phyloP scores from a whole-genome alignment of 768 basidiomycete genomes.

The Naganishia randhawae region DNA sequence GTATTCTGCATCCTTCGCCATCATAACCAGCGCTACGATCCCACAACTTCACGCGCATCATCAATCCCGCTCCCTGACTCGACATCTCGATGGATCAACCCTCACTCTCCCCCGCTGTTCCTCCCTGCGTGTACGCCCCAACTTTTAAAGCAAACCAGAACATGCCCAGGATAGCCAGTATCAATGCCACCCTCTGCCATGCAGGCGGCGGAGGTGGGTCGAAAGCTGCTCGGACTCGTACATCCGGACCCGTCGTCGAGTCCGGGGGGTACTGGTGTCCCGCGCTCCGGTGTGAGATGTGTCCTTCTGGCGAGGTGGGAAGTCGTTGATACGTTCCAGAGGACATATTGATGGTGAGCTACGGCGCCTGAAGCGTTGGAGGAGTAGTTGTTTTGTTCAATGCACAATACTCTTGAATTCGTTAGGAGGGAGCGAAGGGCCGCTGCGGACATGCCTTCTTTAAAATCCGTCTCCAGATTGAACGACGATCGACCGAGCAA shows the following conservation, averaged over 20 bases:
- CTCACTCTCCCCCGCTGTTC: not conserved
- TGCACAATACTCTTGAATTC: too few relatives aligned
- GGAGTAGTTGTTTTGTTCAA: not conserved
- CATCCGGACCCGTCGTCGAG: too few relatives aligned
- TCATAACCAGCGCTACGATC: too few relatives aligned
- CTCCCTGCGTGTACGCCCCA: not conserved
- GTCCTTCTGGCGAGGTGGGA: conserved; percentile 11
- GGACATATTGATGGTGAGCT: not conserved
- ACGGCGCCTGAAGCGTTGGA: not conserved
- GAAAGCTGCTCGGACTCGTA: not conserved
- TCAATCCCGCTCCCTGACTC: not conserved
- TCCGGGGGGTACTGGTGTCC: not conserved
- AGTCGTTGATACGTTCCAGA: conserved; percentile 15
- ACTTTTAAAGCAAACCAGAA: conserved; percentile 14
- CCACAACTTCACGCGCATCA: not conserved
- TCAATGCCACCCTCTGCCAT: not conserved
- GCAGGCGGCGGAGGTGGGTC: conserved; percentile 7
- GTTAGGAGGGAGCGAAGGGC: too few relatives aligned
- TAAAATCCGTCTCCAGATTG: not conserved
- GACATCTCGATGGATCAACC: too few relatives aligned
- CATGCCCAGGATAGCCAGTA: not conserved
- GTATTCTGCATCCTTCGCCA: too few relatives aligned
- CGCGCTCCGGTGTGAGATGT: too few relatives aligned
- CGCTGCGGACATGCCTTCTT: not conserved
- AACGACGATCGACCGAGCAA: not conserved